Evolutionary conservation across 179 eudicot species (phyloP).

Genomic region (Carnegiea gigantea): DNA sequence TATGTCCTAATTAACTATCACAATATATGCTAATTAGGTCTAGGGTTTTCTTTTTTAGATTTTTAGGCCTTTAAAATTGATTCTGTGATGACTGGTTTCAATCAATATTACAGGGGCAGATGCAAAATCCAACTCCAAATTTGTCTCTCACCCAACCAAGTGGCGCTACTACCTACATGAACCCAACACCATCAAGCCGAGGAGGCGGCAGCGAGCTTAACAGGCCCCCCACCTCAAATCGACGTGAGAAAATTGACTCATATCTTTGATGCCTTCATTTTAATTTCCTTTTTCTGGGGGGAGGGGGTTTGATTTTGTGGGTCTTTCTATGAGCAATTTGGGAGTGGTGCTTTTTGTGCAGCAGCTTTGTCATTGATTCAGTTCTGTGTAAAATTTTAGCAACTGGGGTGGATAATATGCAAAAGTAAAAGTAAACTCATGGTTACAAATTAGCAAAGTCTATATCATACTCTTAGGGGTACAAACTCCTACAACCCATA

Average conservation of each 20-base stretch:
- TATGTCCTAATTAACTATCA: not conserved
- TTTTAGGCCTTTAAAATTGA: not conserved
- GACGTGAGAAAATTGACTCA: constrained; percentile 43
- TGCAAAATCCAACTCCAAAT: constrained; percentile 40
- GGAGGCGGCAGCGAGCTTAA: constrained; percentile 47
- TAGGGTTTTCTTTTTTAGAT: constrained; percentile 17
- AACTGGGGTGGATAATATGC: not conserved
- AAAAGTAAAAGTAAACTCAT: not conserved
- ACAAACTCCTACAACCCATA: too few species aligned
- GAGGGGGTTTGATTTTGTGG: not conserved
- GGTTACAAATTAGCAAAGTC: not conserved
- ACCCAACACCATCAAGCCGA: constrained; percentile 34
- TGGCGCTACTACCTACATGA: not conserved
- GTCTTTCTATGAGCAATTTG: not conserved
- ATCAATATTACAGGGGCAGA: constrained; percentile 42
- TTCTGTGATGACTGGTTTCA: not conserved
- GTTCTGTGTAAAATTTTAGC: constrained; percentile 4
- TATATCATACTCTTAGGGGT: too few species aligned
- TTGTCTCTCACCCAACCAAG: constrained; percentile 47
- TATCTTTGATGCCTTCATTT: not conserved
- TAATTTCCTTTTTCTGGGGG: not conserved
- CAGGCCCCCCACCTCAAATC: constrained; percentile 47
- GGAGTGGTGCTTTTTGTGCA: constrained; percentile 4
- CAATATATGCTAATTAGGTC: not conserved
- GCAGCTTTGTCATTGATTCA: constrained; percentile 20